Evolutionary conservation across 805 yeast species (phyloP).

Genomic region (Groenewaldozyma tartarivorans): DNA sequence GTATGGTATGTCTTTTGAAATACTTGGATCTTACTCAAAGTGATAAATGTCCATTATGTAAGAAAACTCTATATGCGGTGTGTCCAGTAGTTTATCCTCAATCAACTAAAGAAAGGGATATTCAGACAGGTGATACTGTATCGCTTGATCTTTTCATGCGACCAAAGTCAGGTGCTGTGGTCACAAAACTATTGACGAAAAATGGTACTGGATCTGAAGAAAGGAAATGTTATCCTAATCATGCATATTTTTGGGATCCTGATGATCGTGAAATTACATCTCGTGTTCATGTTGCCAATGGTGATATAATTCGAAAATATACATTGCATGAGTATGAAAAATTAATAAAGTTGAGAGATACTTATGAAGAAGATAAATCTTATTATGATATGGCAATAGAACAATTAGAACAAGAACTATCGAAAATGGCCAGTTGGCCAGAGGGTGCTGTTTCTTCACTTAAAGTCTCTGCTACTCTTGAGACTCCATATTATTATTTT

Average conservation of each 20-base stretch:
- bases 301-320: too few species aligned
- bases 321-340: too few species aligned
- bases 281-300: too few species aligned
- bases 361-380: neutral
- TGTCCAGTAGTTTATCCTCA: slow-evolving; percentile 3
- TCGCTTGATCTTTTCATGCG: neutral
- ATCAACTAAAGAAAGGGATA: neutral
- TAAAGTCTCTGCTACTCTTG: neutral
- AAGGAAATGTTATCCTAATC: neutral
- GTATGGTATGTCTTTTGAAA: slow-evolving; percentile 8
- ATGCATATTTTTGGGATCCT: neutral
- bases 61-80: slow-evolving; percentile 3
- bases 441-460: too few species aligned
- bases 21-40: slow-evolving; percentile 2
- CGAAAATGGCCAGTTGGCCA: too few species aligned
- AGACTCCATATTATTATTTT: slow-evolving; percentile 7
- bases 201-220: neutral
- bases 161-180: slow-evolving; percentile 1
- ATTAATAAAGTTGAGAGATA: neutral
- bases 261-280: neutral
- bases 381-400: neutral
- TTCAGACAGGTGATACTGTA: slow-evolving; percentile 1
- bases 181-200: neutral
- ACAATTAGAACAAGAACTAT: neutral
- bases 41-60: slow-evolving; percentile 9